Evolutionary conservation across 495 filamentous ascomycete genomes (phyloP), one percentile per base, ranked within the genome.

Genomic region (Cetradonia linearis): DNA sequence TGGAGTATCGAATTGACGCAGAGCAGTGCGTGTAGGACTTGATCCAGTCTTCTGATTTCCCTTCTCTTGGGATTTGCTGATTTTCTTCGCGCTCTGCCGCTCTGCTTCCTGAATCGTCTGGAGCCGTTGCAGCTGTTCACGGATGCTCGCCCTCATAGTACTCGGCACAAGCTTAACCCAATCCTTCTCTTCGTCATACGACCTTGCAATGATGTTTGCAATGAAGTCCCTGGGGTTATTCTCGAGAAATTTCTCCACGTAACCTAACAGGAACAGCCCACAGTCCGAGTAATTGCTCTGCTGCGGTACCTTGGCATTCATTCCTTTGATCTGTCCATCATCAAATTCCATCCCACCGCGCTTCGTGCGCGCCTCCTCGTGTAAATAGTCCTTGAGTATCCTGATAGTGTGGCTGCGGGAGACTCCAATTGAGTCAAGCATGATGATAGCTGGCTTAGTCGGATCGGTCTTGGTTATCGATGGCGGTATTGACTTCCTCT

Each of bases 241-340:
- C 55, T 80, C 71, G 3, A 91, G 77, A 60, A 98, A 96, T 63
- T 85, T 83, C 64, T 88, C 81, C 30, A 93, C 69, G 63, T 97
- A 98, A 4, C 82, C 86, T 11, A 96, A 71, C 10, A 97, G 72
- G 69, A 83, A 97, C 2, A 96, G 69, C 3, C 93, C 93, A 68
- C 93, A 98, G 69, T 98, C 93, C 46, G 81, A 91, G 67, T 75
- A 86, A 63, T 97, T 98, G 16, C 81, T 73, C 70, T 98, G 93
- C 55, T 81, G 68, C 2, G 94, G 93, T 23, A 94, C 84, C 48
- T 78, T 81, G 27, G 83, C 88, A 60, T 78, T 88, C 71, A 87
- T 83, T 28, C 86, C 86, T 64, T 84, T 72, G 23, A 84, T 70
- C 0, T 72, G 59, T 3, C 72, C 73, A 27, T 65, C 64, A 2